Conservation (phyloP, 2,329 filamentous ascomycete genomes). For the Aspergillus brunneoviolaceus region DNA sequence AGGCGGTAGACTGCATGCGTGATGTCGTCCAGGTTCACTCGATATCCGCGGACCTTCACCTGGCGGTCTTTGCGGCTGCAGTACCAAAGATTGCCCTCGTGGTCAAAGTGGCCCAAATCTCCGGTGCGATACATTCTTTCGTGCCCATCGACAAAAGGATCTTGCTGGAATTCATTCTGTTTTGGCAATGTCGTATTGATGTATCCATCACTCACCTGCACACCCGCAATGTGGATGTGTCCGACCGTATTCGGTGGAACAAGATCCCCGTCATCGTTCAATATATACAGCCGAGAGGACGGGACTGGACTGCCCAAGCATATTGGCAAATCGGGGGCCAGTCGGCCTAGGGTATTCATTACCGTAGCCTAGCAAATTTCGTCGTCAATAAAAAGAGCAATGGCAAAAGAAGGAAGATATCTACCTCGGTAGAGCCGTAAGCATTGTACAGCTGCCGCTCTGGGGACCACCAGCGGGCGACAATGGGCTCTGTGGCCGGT, state of each 20-base stretch:
- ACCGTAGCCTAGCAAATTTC: too few species aligned
- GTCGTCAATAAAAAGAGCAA: too few species aligned
- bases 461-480: conserved; percentile 34
- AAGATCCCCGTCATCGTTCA: conserved; percentile 35
- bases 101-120: conserved; percentile 35
- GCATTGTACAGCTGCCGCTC: conserved; percentile 39
- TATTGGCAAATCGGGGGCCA: too few species aligned
- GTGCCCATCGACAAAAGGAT: conserved; percentile 22
- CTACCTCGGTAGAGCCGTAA: conserved; percentile 47
- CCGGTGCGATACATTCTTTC: conserved; percentile 46
- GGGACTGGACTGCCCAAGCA: conserved; percentile 26
- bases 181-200: conserved; percentile 19
- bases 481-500: conserved; percentile 33
- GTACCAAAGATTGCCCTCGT: conserved; percentile 39
- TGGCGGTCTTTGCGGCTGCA: conserved; percentile 46
- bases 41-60: conserved; percentile 40
- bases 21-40: conserved; percentile 43
- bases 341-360: too few species aligned
- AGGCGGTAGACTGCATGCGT: background rate
- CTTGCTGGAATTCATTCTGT: conserved; percentile 31
- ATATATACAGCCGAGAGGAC: conserved; percentile 43
- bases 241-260: conserved; percentile 39
- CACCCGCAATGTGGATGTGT: conserved; percentile 45
- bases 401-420: too few species aligned
- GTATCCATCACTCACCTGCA: conserved; percentile 47